Base-by-base conservation (phyloP, 1,284 basidiomycete species). In the Trichosporon ovoides region DNA sequence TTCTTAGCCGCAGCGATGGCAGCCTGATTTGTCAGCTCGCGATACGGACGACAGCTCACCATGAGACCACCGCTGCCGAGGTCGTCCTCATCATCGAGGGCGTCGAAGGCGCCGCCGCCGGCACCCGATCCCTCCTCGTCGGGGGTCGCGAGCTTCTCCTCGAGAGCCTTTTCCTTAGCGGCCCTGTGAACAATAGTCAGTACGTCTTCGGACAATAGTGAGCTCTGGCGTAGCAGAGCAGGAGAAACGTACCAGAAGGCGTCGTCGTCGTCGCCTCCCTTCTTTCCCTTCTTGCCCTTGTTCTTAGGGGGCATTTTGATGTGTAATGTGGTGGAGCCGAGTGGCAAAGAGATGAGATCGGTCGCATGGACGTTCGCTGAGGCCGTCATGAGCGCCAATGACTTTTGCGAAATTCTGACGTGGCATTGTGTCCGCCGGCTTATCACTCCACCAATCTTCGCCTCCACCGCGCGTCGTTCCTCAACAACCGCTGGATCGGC, bases 241-340 rank as follows among this genome's bases (percentile, higher is more conserved):
- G n/a, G n/a, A n/a, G 28, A 20, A 24, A 35, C 85, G 58, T 66
- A 91, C 90, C 90, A 93, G 80, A 83, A 88, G 64, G 88, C 86
- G 57, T 88, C 89, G 63, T 89, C 88, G 68, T 87, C 82, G 48
- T 68, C 66, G 62, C 80, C 69, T 79, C 82, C 70, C 76, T 87
- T 90, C 79, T 91, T 91, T 20, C 82, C 84, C 76, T 91, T 92
- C 81, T 92, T 92, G 62, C 84, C 87, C 74, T 91, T 89, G 71
- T 85, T 88, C 80, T 93, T 94, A 53, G 90, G 89, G 59, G 90
- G 81, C 91, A 94, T 93, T 57, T 60, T 59, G 55, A 7, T 16
- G 5, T 52, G 37, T 31, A 37, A 20, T n/a, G 14, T 35, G 28
- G 10, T 52, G 48, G 28, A 52, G 53, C 56, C 35, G 51, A 58